Base-by-base conservation (phyloP, 805 yeast genomes). In the Suhomyces sp. region DNA sequence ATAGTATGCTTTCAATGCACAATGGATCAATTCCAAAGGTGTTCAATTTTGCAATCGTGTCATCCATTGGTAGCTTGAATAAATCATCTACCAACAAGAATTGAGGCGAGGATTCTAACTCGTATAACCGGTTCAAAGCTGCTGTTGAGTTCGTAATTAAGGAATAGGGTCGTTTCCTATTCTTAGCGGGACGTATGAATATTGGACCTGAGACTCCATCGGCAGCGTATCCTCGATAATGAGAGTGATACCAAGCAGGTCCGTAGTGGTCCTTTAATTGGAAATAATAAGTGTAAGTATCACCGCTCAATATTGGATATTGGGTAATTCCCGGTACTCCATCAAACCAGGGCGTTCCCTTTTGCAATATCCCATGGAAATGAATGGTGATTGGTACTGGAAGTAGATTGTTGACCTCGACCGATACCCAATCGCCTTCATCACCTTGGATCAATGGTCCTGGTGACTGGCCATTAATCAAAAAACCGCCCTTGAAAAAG, bases 211-310 rank as follows among this genome's bases (percentile, higher is more conserved):
- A 56, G 4, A 76, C 46, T 1, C 80, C 80, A 39, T 72, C 75
- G 21, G 70, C 58, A 36, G 68, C 60, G 42, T 75, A 76, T 2
- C 71, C 68, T 7, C 63, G 50, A 36, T 56, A 60, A 35, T 76
- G 81, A 4, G 78, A 65, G 42, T 76, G 82, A 50, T 75, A 76
- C 81, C 81, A 76, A 34, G 56, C 70, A 1, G 79, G 67, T 0
- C 82, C 82, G 19, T 58, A 50, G 36, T 71, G 76, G 30, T 56
- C 55, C 12, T 30, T 39, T 3, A 62, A 51, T 12, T 62, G 62
- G 47, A 76, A 75, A 26, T 56, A 48, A 43, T 76, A 72, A 1
- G 60, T 53, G 50, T 64, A 74, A 3, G 54, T 38, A 6, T 49
- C 54, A 1, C 75, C 76, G 7, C 70, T 64, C 5, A 52, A 53